Evolutionary conservation across 768 basidiomycete species (phyloP), one percentile per base, ranked within the genome.

Genomic region (Dacryopinax spathularia): DNA sequence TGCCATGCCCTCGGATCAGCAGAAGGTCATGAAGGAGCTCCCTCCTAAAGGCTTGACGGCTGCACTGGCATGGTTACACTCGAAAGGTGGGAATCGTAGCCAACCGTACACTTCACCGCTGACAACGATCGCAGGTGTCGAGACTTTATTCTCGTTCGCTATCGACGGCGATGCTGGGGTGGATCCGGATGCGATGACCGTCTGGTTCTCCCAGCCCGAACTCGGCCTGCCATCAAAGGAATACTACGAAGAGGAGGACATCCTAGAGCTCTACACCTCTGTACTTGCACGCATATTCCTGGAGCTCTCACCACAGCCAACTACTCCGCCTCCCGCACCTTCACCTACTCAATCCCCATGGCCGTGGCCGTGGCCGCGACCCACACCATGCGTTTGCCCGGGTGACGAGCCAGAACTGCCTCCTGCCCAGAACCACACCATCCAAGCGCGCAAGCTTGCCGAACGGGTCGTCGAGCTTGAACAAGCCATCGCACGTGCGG

Each of bases 151-250:
- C 69, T 77, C 79, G n/a, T 87, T 92, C 67, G 78, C 77, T n/a
- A 80, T 94, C 64, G 91, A 95, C 64, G 93, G 94, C 33, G 94
- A 97, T 72, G 81, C 84, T 25, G 91, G 86, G 7, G 79, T 83
- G 4, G 91, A 96, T 69, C 91, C 94, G 0, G 90, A 93, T 69
- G 77, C 79, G 60, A 91, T 95, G 85, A 80, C 81, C 0, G 77
- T 92, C 15, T 92, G 88, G 88, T 86, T 95, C 69, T 86, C 81
- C 67, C 93, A 96, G 71, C 82, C 88, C 1, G 76, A 74, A 7
- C 77, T 95, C 15, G 89, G 91, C 39, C 83, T 96, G 13, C 93
- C 91, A 1, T 84, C 93, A 16, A 94, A 93, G 87, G 91, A 94
- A 75, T 96, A 98, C 72, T 98, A 91, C 73, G 81, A 86, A 62